Base-by-base conservation (phyloP, 306 rosid species). In the Glycyrrhiza uralensis region DNA sequence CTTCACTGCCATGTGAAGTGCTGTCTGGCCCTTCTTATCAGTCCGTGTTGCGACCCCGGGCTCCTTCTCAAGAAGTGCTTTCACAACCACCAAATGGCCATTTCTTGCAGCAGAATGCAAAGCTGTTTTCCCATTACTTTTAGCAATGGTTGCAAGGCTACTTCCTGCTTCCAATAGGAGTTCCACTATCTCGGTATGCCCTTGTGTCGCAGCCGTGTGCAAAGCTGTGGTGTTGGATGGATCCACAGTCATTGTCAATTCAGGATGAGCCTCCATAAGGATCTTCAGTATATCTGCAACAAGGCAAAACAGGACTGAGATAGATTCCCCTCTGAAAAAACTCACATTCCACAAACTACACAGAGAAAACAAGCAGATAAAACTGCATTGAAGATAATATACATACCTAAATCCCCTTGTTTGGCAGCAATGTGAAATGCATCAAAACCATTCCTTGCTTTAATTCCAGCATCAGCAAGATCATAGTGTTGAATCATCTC, bases 341-440 rank as follows among this genome's bases (percentile, higher is more conserved):
- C 10, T 13, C 62, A 36, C 19, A 51, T 42, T 54, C 28, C 13
- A 58, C 32, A 38, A 58, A 55, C 20, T 24, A 66, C 51, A 35
- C 52, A 57, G 20, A 62, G 45, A 14, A 14, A 63, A 26, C 42
- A 69, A 60, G 11, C 22, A 77, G 59, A 69, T n/a, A 14, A 32
- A 28, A 30, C 45, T 35, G 28, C 11, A 52, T 51, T 41, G 7
- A 23, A 50, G 13, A 66, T 55, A 5, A 13, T 55, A 35, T 57
- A 36, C 39, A 20, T 66, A 88, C 98, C 96, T 79, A 91, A 47
- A 84, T 89, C 90, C 35, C 99, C 99, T 77, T 91, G 99, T 82
- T 95, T 95, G 62, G 97, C 91, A 66, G 99, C 97, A 81, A 95
- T 89, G 84, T 91, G 99, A 50, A 89, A 88, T 46, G 96, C 99